These are phyloP conservation scores for Ormosia semicastrata DNA, from an alignment of 306 rosid species.

Conservation along the genomic window DNA sequence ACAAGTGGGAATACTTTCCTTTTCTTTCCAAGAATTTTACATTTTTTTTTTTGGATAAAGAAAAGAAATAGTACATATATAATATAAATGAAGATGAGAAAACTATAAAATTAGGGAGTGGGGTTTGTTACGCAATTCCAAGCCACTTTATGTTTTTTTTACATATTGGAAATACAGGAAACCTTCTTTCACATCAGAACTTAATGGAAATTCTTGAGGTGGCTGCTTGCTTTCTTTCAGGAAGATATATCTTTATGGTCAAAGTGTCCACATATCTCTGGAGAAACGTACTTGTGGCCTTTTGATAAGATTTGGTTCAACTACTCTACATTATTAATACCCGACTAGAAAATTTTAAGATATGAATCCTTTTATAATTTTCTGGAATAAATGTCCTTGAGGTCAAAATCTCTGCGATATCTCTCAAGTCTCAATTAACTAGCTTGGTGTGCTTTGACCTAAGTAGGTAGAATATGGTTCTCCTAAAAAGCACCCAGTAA, in stretches of 20 bases:
- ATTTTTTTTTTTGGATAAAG: background rate
- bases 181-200: background rate
- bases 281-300: too few relatives aligned
- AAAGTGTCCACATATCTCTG: background rate
- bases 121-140: background rate
- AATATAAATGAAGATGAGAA: background rate
- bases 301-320: background rate
- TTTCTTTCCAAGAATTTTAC: slow-evolving; percentile 4
- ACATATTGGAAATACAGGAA: background rate
- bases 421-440: background rate
- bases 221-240: background rate
- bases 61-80: background rate
- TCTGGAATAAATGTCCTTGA: background rate
- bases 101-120: background rate
- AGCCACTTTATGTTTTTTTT: background rate
- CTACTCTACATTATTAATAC: background rate
- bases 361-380: background rate
- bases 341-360: background rate
- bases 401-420: background rate
- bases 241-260: background rate
- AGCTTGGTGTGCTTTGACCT: background rate
- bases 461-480: background rate
- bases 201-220: background rate
- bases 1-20: slow-evolving; percentile 63
- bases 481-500: background rate